These are phyloP conservation scores for Alternaria novae-zelandiae DNA, from an alignment of 2,329 filamentous ascomycete genomes.

Conservation along the genomic window DNA sequence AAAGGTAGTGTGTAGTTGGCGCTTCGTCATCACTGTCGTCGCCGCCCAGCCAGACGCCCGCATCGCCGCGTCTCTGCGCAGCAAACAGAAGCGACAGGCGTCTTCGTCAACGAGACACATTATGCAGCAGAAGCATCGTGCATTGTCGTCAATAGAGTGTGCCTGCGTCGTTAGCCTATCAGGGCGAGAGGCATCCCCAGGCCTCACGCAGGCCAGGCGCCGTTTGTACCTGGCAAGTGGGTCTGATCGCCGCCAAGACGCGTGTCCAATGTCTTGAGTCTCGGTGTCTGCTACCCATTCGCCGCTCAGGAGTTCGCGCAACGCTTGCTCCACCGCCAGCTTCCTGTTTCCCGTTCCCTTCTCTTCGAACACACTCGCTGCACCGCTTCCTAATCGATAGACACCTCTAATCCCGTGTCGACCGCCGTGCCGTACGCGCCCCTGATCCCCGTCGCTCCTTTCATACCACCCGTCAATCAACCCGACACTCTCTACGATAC, in stretches of 20 bases:
- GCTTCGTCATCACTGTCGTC: constrained; percentile 20
- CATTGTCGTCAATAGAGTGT: constrained; percentile 7
- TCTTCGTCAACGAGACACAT: constrained; percentile 13
- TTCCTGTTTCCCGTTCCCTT: constrained; percentile 7
- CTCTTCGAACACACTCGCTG: constrained; percentile 19
- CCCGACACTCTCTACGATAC: constrained; percentile 9
- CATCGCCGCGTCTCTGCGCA: background rate
- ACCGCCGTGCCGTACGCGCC: constrained; percentile 13
- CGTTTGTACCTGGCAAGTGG: constrained; percentile 10
- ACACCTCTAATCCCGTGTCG: background rate
- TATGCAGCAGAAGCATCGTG: constrained; percentile 14
- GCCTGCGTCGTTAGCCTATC: constrained; percentile 12
- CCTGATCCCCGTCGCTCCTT: constrained; percentile 39
- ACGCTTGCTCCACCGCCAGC: constrained; percentile 15
- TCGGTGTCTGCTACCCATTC: constrained; percentile 7
- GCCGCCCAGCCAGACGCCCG: background rate
- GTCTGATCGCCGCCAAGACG: constrained; percentile 16
- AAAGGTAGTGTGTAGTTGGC: constrained; percentile 8
- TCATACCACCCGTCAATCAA: constrained; percentile 31
- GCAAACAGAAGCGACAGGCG: constrained; percentile 1
- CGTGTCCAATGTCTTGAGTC: constrained; percentile 16
- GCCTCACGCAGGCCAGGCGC: constrained; percentile 2
- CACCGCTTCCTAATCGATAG: constrained; percentile 3
- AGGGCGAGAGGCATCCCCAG: constrained; percentile 5
- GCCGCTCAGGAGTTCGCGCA: constrained; percentile 16